These are phyloP conservation scores for carrot (Daucus carota) DNA, from an alignment of 129 eudicot species.

Conservation along the genomic window DH1_v3.0 NC_030384.2:50019001-50019500, in stretches of 20 bases:
- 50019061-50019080: background rate
- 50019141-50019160: background rate
- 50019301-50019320: slow-evolving; percentile 72
- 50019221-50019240: slow-evolving; percentile 8
- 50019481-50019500: slow-evolving; percentile 42
- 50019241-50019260: slow-evolving; percentile 9
- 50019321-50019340: slow-evolving; percentile 60
- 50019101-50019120: background rate
- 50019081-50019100: background rate
- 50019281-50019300: slow-evolving; percentile 87
- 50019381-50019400: slow-evolving; percentile 96
- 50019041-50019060: background rate
- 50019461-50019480: slow-evolving; percentile 32
- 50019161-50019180: background rate
- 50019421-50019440: slow-evolving; percentile 91
- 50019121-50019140: background rate
- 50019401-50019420: slow-evolving; percentile 99
- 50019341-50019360: slow-evolving; percentile 75
- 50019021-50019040: background rate
- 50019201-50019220: background rate
- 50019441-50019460: slow-evolving; percentile 51
- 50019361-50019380: slow-evolving; percentile 67
- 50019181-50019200: background rate
- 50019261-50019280: slow-evolving; percentile 53
- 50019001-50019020: background rate